phyloP scores from a whole-genome alignment of 305 asterid genomes.

The Fraxinus sp. region DNA sequence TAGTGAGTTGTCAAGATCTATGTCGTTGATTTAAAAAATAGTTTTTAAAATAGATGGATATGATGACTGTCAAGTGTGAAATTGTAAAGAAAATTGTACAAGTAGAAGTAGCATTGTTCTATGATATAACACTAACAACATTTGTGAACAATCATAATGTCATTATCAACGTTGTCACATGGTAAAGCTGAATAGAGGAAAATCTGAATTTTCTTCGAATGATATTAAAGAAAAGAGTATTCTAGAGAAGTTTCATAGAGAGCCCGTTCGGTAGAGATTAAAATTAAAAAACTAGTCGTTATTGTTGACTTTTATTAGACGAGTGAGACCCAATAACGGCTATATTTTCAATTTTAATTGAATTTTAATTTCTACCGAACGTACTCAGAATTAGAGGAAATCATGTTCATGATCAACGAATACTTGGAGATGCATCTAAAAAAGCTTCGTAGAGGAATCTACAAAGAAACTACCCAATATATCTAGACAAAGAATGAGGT shows the following conservation, averaged over 20 bases:
- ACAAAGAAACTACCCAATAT: background rate
- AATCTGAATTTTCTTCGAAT: background rate
- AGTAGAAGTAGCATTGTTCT: no score
- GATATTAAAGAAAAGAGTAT: background rate
- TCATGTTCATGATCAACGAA: background rate
- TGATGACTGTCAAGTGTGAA: no score
- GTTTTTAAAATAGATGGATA: no score
- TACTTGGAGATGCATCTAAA: background rate
- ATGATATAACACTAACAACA: constrained; percentile 18
- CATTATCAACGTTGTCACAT: constrained; percentile 49
- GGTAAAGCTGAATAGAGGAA: background rate
- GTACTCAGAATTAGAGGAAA: background rate
- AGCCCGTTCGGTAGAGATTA: no score
- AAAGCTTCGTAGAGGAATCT: background rate
- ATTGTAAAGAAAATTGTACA: no score
- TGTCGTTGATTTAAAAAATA: no score
- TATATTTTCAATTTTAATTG: no score
- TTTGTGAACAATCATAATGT: constrained; percentile 38
- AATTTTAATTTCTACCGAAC: no score
- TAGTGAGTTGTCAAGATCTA: no score
- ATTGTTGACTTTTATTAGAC: no score
- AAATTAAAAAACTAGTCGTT: no score
- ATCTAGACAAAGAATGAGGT: background rate
- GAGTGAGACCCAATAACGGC: no score
- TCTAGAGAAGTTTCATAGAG: background rate